Evolutionary conservation across 2,329 filamentous ascomycete species (phyloP), one percentile per base, ranked within the genome.

Genomic region (Scedosporium dehoogii): DNA sequence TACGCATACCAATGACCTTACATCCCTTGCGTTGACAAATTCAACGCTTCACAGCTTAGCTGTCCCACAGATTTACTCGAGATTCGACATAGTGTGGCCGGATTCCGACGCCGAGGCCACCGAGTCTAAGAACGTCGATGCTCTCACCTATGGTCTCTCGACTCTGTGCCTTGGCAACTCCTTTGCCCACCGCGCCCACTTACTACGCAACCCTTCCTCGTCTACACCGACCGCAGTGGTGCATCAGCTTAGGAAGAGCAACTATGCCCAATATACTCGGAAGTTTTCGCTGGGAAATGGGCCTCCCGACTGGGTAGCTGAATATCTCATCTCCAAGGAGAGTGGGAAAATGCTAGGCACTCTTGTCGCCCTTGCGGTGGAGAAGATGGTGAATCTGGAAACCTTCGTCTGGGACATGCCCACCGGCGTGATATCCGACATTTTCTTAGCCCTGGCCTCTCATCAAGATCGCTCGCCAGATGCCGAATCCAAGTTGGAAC

Each of bases 401-500:
- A 86, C 85, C 0, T 94, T 94, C 69, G 80, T 90, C 3, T 94
- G 90, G 90, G 90, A 96, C 69, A 93, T 94, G 90, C 90, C 90
- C 0, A 94, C 90, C 0, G 91, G 90, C 1, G 88, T 94, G 18
- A 75, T 92, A 61, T 83, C 90, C 61, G 89, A 93, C 71, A 88
- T 93, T 29, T 94, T 91, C 83, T 83, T 91, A 70, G 87, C 90
- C 23, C 79, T 96, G 57, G 85, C 87, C 1, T 91, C 88, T 4
- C 77, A 92, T 12, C 79, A 82, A 25, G 78, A 84, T 63, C 79
- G 73, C 48, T 87, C 87, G 69, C 56, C 42, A 5, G 18, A 27
- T 33, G 27, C 16, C 42, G 56, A 41, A 21, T 42, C 56, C 51
- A 86, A 87, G 55, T 76, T 94, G 57, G 86, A 90, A 62, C 84